Percentiles rank a stretch among this genome's conserved stretches.
Evolutionary conservation across 768 basidiomycete species (phyloP).

Genomic region (Hericium rajendrae): DNA sequence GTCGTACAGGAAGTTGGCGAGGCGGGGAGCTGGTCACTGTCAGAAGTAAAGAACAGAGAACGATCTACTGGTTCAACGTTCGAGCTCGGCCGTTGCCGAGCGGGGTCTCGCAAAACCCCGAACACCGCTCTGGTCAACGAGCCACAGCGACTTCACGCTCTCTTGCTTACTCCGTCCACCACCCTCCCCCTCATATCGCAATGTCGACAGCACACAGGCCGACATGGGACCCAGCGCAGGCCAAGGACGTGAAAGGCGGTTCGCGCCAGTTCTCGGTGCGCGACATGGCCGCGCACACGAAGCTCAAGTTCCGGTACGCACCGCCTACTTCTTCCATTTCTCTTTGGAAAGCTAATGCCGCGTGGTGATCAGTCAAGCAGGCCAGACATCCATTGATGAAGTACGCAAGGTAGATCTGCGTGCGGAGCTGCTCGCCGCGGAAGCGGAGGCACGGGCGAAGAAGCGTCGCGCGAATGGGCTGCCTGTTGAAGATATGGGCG

Average conservation of each 20-base stretch:
- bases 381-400: slow-evolving; percentile 76
- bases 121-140: neutral
- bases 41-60: too few species aligned
- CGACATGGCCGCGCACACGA: slow-evolving; percentile 92
- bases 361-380: slow-evolving; percentile 58
- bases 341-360: neutral
- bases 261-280: slow-evolving; percentile 89
- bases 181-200: neutral
- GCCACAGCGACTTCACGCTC: neutral
- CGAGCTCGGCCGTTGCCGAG: too few species aligned
- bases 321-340: neutral
- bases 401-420: slow-evolving; percentile 74
- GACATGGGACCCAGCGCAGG: slow-evolving; percentile 97
- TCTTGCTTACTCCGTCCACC: neutral
- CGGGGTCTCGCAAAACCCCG: too few species aligned
- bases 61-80: too few species aligned
- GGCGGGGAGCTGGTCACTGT: too few species aligned
- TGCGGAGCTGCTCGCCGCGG: slow-evolving; percentile 75
- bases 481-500: slow-evolving; percentile 21
- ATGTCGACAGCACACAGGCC: slow-evolving; percentile 93
- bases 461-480: slow-evolving; percentile 86
- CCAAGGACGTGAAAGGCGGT: slow-evolving; percentile 83
- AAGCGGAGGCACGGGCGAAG: slow-evolving; percentile 79
- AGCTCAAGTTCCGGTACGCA: slow-evolving; percentile 89
- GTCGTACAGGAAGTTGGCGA: too few species aligned